These are phyloP conservation scores for Vitellaria paradoxa DNA, from an alignment of 179 eudicot species.

Conservation along the genomic window DNA sequence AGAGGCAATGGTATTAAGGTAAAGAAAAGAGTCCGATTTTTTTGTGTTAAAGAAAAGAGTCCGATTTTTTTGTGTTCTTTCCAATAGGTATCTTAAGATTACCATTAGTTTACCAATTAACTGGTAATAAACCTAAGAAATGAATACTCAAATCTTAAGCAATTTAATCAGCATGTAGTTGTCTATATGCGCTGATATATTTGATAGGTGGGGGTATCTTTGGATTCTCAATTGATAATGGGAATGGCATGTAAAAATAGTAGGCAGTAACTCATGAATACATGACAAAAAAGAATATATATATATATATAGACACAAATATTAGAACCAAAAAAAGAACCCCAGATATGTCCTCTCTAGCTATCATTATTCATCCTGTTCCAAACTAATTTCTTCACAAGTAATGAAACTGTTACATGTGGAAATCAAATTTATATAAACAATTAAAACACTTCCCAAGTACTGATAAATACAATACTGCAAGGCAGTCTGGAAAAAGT, in stretches of 20 bases:
- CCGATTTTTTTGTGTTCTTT: too few species aligned
- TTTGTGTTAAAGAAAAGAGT: neutral
- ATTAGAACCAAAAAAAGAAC: neutral
- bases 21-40: neutral
- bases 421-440: neutral
- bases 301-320: neutral
- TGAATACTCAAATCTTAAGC: neutral
- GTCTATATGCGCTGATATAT: neutral
- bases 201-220: neutral
- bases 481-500: neutral
- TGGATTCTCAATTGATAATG: neutral
- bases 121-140: neutral
- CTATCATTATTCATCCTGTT: neutral
- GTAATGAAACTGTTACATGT: neutral
- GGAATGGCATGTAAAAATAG: neutral
- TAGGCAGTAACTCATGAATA: constrained; percentile 2
- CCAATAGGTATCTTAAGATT: too few species aligned
- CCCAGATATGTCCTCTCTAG: neutral
- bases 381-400: neutral
- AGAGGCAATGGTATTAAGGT: neutral
- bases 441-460: neutral
- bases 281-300: neutral
- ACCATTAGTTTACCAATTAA: neutral
- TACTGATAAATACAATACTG: neutral
- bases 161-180: neutral